Conservation (phyloP, 2,329 filamentous ascomycete genomes). For the Aspergillus sp. region DNA sequence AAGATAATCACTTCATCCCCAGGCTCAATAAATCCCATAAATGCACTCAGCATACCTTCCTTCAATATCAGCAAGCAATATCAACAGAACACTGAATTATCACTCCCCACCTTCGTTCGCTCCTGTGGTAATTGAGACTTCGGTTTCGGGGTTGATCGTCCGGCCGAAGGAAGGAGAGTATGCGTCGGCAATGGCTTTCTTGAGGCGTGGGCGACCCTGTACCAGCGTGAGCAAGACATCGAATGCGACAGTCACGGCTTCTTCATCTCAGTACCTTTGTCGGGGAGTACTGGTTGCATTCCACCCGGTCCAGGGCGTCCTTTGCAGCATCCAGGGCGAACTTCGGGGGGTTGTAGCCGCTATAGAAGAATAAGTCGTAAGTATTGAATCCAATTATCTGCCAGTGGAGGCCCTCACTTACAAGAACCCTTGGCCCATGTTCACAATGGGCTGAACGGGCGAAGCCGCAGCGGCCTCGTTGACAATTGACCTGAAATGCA, state of each 20-base stretch:
- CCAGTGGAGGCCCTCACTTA: conserved; percentile 25
- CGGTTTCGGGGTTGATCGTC: conserved; percentile 77
- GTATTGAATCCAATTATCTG: neutral
- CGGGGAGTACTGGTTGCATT: conserved; percentile 98
- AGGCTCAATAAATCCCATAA: conserved; percentile 94
- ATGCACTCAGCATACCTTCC: conserved; percentile 83
- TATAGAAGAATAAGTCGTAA: conserved; percentile 12
- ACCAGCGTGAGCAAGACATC: conserved; percentile 3
- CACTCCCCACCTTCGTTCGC: conserved; percentile 42
- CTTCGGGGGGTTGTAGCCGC: conserved; percentile 84
- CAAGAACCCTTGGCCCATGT: conserved; percentile 64
- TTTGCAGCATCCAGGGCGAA: conserved; percentile 93
- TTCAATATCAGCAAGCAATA: neutral
- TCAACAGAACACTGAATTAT: neutral
- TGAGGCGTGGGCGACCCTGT: conserved; percentile 77
- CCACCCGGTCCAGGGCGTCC: conserved; percentile 78
- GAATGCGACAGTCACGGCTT: neutral
- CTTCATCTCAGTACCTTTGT: conserved; percentile 58
- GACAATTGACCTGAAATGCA: conserved; percentile 53
- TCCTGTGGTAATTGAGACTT: conserved; percentile 86
- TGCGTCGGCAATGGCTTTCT: conserved; percentile 86
- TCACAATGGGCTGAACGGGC: conserved; percentile 61
- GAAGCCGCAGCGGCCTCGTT: conserved; percentile 63
- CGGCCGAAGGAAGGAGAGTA: conserved; percentile 88
- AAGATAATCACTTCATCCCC: conserved; percentile 97